Base-by-base conservation (phyloP, 352 stramenopile genomes). In the Thraustochytrium striatum region DNA sequence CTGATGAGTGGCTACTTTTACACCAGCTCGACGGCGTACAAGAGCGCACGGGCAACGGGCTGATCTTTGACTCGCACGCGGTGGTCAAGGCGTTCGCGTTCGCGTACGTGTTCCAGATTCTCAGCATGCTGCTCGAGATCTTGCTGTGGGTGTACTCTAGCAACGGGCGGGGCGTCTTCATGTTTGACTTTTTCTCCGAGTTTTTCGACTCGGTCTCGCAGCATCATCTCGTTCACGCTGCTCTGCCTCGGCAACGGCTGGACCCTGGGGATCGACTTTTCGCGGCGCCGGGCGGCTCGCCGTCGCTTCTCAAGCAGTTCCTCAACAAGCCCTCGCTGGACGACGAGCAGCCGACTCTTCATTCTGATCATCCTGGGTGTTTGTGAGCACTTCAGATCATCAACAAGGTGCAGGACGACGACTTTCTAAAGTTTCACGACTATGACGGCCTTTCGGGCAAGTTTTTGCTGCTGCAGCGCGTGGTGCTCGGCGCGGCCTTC, bases 381-480 rank as follows among this genome's bases (percentile, higher is more conserved):
- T 80, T 30, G 13, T 80, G 32, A 79, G 33, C 28, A 72, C 58
- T 80, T 30, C 70, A 80, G 36, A 57, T 80, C 33, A 59, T 80
- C 38, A 80, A 80, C 58, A 80, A 80, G 58, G 55, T 80, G 13
- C 43, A 80, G 39, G 70, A 80, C 39, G 70, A 80, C 33, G 36
- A 69, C 58, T 80, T 80, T 30, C 38, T 73, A 21, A 80, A 80
- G 43, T 80, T 80, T 35, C 70, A 80, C 33, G 70, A 80, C 58
- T 33, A 80, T 35, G 70, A 80, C n/a, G 58, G 55, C 36, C 33
- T 52, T 2, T n/a, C 70, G 8, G 70, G 70, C 36, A 80, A 69
- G 57, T 72, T 80, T 21, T 38, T 80, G 13, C 58, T 80, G 16
- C 19, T 80, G 53, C 58, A 72, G 38, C 38, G 70, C 32, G 8